Evolutionary conservation across 805 yeast species (phyloP), one percentile per base, ranked within the genome.

Genomic region (Torulaspora franciscae): DNA sequence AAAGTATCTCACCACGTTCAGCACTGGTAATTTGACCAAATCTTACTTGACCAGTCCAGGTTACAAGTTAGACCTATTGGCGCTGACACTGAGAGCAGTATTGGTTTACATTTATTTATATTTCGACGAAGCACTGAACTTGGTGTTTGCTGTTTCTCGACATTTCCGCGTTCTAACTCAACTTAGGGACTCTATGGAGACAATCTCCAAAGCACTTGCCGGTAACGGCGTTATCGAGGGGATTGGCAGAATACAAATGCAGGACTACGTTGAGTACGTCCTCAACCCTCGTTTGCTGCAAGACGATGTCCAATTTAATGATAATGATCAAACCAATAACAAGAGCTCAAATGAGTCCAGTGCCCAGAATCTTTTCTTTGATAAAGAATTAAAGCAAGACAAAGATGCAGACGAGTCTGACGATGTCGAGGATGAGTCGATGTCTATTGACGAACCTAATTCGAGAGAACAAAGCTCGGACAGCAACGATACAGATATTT

Each of bases 51-150:
- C 47, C 23, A 54, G 61, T 10, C 67, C 66, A 2, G 62, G 65
- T 8, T 53, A 68, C 43, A 75, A 82, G 52, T 58, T 78, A 6
- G 87, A 82, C 50, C 57, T 76, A 30, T 58, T 84, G 24, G 81
- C 89, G 0, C 59, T 84, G 9, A 32, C 84, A n/a, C 50, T 83
- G 4, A 68, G 85, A 42, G 67, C 84, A 1, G 59, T 82, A 3
- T 70, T 80, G 39, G 76, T 75, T 19, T 71, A 80, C 3, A 65
- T 77, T 2, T 59, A 75, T n/a, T 71, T 79, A 37, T 57, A 69
- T 51, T 81, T 79, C 6, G 62, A 63, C 19, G 77, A 79, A 25
- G 74, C 83, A 1, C 62, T 80, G 45, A 73, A 79, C 59, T 63
- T 83, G 47, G 56, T 82, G 7, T 80, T 72, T 55, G 68, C 77